Evolutionary conservation across 2,329 filamentous ascomycete genomes (phyloP), one percentile per base, ranked within the genome.

Genomic region (Microcyclospora tardicrescens): DNA sequence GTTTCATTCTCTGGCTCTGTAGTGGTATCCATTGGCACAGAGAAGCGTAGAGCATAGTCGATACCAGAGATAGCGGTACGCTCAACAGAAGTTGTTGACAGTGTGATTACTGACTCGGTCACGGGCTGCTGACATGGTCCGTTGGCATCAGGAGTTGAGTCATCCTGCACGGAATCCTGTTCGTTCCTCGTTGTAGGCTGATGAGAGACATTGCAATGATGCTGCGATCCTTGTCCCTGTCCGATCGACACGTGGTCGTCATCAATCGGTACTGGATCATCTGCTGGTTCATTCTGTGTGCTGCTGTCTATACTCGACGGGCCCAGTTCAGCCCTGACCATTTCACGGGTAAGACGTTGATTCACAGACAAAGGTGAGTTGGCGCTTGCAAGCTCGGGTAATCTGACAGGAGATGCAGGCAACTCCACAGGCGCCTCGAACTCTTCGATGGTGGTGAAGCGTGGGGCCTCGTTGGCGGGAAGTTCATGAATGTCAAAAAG

Each of bases 291-390:
- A 10, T 28, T 35, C 6, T 38, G 24, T 9, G 38, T 39, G 5
- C 32, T 33, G 37, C 43, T 42, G 16, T 43, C 34, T 9, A 37
- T 27, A 16, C 37, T 50, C 1, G 56, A 54, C 30, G 51, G 52
- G 2, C 49, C 53, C 6, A 59, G 48, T 31, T 54, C 57, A 24
- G 58, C 56, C 33, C 53, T 52, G 30, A 61, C 52, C 48, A 62
- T 43, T 9, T 56, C 57, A 36, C 58, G 43, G 2, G 59, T 62
- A 16, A 61, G 50, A 15, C 53, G 53, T n/a, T 50, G 47, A 33
- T 45, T 43, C 14, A 43, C 32, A 32, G 40, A 32, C 9, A 37
- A 34, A 10, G 40, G 38, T 16, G 46, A 40, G 19, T 24, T 24
- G 3, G 38, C 32, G 19, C 19, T 33, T 16, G 43, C 32, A 34